Evolutionary conservation across 2,329 filamentous ascomycete genomes (phyloP).

Genomic region (Alternaria arborescens): DNA sequence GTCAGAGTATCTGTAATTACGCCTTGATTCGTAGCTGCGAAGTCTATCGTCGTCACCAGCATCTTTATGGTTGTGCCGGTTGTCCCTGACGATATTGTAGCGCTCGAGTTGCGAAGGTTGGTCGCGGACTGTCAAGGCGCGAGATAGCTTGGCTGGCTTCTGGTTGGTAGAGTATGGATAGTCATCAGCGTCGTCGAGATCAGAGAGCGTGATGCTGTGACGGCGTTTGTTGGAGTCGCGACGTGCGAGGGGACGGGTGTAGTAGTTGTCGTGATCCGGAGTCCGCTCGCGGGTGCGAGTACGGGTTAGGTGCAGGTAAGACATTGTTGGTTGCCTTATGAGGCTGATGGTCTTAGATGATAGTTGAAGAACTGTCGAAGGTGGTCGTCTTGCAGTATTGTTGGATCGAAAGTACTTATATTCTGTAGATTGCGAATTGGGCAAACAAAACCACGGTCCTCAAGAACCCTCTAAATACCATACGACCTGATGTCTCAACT

Average conservation of each 20-base stretch:
- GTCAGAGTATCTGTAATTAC: constrained; percentile 15
- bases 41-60: constrained; percentile 14
- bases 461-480: constrained; percentile 19
- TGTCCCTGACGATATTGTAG: constrained; percentile 43
- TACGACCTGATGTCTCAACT: constrained; percentile 23
- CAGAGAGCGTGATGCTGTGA: constrained; percentile 32
- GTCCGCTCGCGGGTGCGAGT: constrained; percentile 34
- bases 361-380: neutral
- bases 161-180: constrained; percentile 35
- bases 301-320: constrained; percentile 32
- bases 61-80: constrained; percentile 15
- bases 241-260: constrained; percentile 30
- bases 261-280: constrained; percentile 24
- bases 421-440: neutral
- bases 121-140: constrained; percentile 37
- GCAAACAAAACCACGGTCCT: constrained; percentile 5
- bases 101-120: constrained; percentile 42
- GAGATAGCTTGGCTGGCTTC: constrained; percentile 27
- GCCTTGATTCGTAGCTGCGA: constrained; percentile 11
- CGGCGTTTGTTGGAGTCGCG: constrained; percentile 37
- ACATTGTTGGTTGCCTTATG: constrained; percentile 29
- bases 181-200: constrained; percentile 38
- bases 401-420: constrained; percentile 15
- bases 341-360: neutral
- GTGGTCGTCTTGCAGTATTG: neutral